A percentile compares a stretch with the other conserved stretches of the same genome.
phyloP scores from a whole-genome alignment of 257 asterid species.

The Knoxia roxburghii region DNA sequence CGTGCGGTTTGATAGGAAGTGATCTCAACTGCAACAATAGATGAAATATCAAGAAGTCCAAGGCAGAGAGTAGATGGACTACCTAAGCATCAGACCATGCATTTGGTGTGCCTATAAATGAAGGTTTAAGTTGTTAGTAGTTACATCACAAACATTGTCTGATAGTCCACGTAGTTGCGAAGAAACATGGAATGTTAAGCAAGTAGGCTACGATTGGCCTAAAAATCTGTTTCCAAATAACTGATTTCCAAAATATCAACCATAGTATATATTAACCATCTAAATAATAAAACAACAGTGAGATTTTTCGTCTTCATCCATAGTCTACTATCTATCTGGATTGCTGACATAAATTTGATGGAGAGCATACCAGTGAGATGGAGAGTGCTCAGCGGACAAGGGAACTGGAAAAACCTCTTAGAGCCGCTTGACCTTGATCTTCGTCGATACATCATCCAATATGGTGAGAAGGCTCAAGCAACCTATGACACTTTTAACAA shows the following conservation, averaged over 20 bases:
- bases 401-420: slow-evolving; percentile 41
- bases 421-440: slow-evolving; percentile 57
- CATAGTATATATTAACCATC: background rate
- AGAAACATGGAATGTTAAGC: background rate
- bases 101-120: slow-evolving; percentile 1
- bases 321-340: background rate
- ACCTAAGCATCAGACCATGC: background rate
- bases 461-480: slow-evolving; percentile 54
- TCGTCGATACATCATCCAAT: slow-evolving; percentile 37
- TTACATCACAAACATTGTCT: slow-evolving; percentile 1
- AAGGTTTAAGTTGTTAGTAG: background rate
- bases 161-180: background rate
- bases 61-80: background rate
- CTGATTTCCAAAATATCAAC: background rate
- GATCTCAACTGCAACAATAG: background rate
- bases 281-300: background rate
- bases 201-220: background rate
- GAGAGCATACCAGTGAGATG: slow-evolving; percentile 37
- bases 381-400: slow-evolving; percentile 43
- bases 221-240: background rate
- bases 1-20: background rate
- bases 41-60: background rate
- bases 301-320: background rate
- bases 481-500: slow-evolving; percentile 47
- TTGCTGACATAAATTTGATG: background rate